Percentiles rank a stretch among this genome's conserved stretches.
Evolutionary conservation across 305 asterid species (phyloP).

Genomic region (Fraxinus paxiana): DNA sequence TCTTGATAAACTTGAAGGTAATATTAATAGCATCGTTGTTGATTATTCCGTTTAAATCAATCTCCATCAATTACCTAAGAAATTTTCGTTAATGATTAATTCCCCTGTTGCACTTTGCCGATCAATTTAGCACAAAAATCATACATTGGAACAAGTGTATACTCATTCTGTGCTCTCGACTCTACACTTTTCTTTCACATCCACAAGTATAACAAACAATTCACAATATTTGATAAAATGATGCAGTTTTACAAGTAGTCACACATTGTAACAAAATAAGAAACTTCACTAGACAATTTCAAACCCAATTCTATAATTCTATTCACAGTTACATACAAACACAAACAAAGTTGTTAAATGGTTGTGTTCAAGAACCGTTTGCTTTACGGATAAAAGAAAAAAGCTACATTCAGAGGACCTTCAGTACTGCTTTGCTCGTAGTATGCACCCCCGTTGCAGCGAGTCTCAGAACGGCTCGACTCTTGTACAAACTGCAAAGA

Average conservation of each 20-base stretch:
- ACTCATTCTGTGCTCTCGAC: not conserved
- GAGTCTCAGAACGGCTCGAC: slow-evolving; percentile 54
- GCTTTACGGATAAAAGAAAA: not conserved
- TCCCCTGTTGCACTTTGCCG: not conserved
- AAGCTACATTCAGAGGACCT: slow-evolving; percentile 36
- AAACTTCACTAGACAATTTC: not conserved
- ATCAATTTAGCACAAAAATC: not conserved
- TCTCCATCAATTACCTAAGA: not conserved
- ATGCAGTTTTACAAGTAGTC: not conserved
- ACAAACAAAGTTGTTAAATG: not conserved
- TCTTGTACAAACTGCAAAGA: slow-evolving; percentile 68
- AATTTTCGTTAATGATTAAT: not conserved
- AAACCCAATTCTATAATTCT: slow-evolving; percentile 4
- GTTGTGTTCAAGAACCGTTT: not conserved
- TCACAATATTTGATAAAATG: not conserved
- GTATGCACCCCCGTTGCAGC: slow-evolving; percentile 74
- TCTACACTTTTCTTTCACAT: not conserved
- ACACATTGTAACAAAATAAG: not conserved
- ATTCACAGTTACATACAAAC: slow-evolving; percentile 26
- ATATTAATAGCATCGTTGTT: not conserved
- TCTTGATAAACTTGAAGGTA: not conserved
- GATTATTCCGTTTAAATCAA: not conserved
- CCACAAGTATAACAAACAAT: not conserved
- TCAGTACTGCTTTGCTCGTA: slow-evolving; percentile 62
- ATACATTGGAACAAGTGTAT: not conserved